A percentile compares a stretch with the other conserved stretches of the same genome.
phyloP scores from a whole-genome alignment of 305 asterid species.

The Solanum hybrid region DNA sequence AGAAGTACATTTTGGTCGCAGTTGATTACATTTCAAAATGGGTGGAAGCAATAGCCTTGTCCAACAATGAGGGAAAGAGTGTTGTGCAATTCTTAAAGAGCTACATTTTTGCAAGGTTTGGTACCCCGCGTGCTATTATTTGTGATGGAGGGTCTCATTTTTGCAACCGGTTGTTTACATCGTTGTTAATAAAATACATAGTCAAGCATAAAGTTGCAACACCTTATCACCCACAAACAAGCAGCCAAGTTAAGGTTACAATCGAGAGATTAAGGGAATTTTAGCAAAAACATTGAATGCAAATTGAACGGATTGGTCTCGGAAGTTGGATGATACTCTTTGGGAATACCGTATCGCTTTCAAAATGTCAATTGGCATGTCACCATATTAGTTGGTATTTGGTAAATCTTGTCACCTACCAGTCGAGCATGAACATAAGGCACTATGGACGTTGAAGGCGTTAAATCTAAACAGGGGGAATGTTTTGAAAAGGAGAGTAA shows the following conservation, averaged over 20 bases:
- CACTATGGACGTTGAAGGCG: not conserved
- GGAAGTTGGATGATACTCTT: not conserved
- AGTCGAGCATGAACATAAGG: not conserved
- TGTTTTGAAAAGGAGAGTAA: not conserved
- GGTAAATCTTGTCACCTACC: not conserved
- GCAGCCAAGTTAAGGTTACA: not conserved
- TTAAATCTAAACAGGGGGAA: not conserved
- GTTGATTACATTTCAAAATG: not conserved
- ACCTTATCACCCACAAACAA: not conserved
- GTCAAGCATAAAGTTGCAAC: not conserved
- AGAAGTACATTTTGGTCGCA: not conserved
- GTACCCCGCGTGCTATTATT: not conserved
- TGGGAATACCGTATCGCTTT: not conserved
- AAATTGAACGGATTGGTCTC: not conserved
- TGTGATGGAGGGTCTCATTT: not conserved
- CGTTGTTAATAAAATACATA: not conserved
- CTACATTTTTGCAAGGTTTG: not conserved
- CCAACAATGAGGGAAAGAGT: not conserved
- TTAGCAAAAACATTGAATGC: not conserved
- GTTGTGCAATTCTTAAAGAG: not conserved
- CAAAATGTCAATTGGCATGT: not conserved
- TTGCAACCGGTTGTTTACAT: not conserved
- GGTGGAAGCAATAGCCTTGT: not conserved
- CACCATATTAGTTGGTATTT: not conserved
- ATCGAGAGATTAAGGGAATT: not conserved